phyloP scores from a whole-genome alignment of 208 protist genomes.

The Crithidia brevicula region DNA sequence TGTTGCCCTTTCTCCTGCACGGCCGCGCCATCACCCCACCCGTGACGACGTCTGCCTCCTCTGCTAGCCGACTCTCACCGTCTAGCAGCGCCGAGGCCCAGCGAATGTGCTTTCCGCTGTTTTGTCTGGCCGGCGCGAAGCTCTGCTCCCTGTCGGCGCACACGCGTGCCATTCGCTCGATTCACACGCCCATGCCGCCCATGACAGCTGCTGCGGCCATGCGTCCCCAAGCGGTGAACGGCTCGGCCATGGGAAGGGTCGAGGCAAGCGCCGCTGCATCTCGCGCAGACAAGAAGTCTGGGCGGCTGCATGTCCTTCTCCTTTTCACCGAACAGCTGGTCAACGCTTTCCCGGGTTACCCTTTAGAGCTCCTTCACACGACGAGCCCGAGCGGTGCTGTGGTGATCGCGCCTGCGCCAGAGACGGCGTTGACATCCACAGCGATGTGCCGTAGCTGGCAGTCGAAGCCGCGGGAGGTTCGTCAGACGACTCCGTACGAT shows the following conservation, averaged over 20 bases:
- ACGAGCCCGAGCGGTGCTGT: slow-evolving; percentile 38
- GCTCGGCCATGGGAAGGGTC: too few relatives aligned
- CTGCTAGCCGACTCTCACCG: background rate
- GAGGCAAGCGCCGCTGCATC: too few relatives aligned
- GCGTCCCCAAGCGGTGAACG: background rate
- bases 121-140: slow-evolving; percentile 25
- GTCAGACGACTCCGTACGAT: slow-evolving; percentile 24
- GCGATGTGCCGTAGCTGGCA: slow-evolving; percentile 30
- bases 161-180: slow-evolving; percentile 17
- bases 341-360: slow-evolving; percentile 31
- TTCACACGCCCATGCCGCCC: slow-evolving; percentile 14
- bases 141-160: slow-evolving; percentile 21
- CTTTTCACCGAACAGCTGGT: slow-evolving; percentile 53
- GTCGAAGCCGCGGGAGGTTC: slow-evolving; percentile 21
- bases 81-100: slow-evolving; percentile 6
- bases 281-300: too few relatives aligned
- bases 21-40: slow-evolving; percentile 13
- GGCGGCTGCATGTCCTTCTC: slow-evolving; percentile 24
- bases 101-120: slow-evolving; percentile 24
- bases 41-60: too few relatives aligned
- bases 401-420: slow-evolving; percentile 26
- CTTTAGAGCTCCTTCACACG: slow-evolving; percentile 38
- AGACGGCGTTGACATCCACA: background rate
- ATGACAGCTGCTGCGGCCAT: background rate
- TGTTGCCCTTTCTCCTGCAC: slow-evolving; percentile 41